phyloP scores from a whole-genome alignment of 768 basidiomycete genomes.

The Daedalea quercina region DNA sequence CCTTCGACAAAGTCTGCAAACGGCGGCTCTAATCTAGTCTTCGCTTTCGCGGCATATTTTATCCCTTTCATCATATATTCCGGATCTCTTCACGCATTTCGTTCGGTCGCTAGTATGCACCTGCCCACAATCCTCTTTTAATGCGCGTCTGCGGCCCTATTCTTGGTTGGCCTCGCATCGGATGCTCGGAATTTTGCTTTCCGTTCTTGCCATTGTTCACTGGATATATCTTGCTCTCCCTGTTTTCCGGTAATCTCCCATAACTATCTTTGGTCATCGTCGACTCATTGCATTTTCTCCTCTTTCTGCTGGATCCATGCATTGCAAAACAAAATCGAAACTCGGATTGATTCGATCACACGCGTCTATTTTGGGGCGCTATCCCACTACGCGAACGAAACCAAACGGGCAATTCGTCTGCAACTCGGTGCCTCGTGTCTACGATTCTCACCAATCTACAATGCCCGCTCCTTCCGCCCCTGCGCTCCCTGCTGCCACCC shows the following conservation, averaged over 20 bases:
- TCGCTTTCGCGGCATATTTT: conserved; percentile 1
- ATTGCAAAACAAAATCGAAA: background rate
- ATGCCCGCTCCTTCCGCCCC: background rate
- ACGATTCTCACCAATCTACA: background rate
- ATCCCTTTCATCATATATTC: conserved; percentile 4
- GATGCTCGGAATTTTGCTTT: conserved; percentile 4
- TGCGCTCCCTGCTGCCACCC: background rate
- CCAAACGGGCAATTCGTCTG: background rate
- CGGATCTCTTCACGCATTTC: conserved; percentile 1
- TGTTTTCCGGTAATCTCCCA: conserved; percentile 7
- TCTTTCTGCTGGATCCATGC: conserved; percentile 4
- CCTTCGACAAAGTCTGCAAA: conserved; percentile 58
- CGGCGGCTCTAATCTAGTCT: conserved; percentile 56
- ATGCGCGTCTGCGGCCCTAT: conserved; percentile 2
- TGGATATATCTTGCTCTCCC: background rate
- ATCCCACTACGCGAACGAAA: background rate
- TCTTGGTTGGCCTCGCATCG: conserved; percentile 7
- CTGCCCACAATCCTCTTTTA: background rate
- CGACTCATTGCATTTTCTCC: conserved; percentile 10
- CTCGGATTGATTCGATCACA: conserved; percentile 1
- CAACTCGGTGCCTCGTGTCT: background rate
- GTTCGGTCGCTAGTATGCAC: background rate
- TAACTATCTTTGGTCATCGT: conserved; percentile 8
- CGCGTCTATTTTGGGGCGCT: background rate
- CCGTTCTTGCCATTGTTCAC: conserved; percentile 3